Evolutionary conservation across 2,329 filamentous ascomycete genomes (phyloP).

Genomic region (Leptographium lundbergii): DNA sequence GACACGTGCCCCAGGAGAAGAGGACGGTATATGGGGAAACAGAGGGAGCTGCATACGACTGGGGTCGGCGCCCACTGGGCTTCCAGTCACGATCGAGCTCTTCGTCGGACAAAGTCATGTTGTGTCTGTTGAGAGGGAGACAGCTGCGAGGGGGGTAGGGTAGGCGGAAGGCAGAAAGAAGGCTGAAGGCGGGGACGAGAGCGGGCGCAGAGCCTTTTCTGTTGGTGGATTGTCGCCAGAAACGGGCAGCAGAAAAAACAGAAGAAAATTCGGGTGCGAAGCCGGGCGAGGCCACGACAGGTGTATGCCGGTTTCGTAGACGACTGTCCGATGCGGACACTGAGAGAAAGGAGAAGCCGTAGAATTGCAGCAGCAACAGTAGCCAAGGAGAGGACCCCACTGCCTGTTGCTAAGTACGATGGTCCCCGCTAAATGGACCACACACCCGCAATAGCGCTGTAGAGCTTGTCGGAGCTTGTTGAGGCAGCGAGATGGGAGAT

Average conservation of each 20-base stretch:
- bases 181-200: background rate
- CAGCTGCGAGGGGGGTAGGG: background rate
- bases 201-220: background rate
- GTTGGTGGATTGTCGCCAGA: background rate
- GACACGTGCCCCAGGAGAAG: background rate
- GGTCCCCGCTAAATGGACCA: background rate
- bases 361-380: background rate
- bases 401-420: background rate
- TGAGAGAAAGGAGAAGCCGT: background rate
- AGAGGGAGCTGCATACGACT: conserved; percentile 54
- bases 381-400: background rate
- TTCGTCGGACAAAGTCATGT: conserved; percentile 37
- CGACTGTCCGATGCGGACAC: background rate
- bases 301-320: background rate
- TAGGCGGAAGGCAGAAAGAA: background rate
- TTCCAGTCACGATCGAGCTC: conserved; percentile 70
- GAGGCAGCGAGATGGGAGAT: background rate
- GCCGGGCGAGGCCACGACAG: background rate
- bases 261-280: background rate
- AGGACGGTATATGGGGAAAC: background rate
- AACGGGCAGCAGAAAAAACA: background rate
- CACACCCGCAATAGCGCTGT: background rate
- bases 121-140: background rate
- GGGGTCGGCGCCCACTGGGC: conserved; percentile 63
- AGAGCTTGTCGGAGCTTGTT: background rate